Evolutionary conservation across 345 rosid species (phyloP).

Genomic region (Camelina neglecta): DNA sequence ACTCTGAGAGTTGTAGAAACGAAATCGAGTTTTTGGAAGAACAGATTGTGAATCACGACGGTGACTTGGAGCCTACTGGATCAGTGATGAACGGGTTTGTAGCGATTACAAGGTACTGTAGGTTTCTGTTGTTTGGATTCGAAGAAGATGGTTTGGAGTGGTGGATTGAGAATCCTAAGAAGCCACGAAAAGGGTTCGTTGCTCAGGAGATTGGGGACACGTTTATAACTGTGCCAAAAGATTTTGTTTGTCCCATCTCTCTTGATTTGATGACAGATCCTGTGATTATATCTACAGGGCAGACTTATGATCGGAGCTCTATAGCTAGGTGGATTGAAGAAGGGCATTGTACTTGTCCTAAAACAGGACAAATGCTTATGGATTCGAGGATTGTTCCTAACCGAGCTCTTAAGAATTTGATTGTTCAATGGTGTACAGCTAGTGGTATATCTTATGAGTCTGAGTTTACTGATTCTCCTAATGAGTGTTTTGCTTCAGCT

Average conservation of each 20-base stretch:
- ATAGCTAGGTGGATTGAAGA: constrained; percentile 94
- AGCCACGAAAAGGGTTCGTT: constrained; percentile 63
- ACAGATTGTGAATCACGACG: constrained; percentile 82
- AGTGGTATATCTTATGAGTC: constrained; percentile 67
- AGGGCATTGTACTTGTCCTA: constrained; percentile 87
- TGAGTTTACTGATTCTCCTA: constrained; percentile 54
- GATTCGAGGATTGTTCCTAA: constrained; percentile 76
- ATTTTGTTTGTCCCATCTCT: constrained; percentile 86
- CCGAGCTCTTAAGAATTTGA: constrained; percentile 85
- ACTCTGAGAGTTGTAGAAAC: constrained; percentile 62
- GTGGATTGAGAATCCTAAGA: constrained; percentile 56
- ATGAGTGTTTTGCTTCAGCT: constrained; percentile 60
- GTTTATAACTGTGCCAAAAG: constrained; percentile 68
- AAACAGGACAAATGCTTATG: constrained; percentile 77
- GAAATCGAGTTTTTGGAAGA: constrained; percentile 95
- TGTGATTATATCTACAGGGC: constrained; percentile 83
- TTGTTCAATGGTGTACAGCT: constrained; percentile 82
- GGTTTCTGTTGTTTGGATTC: constrained; percentile 78
- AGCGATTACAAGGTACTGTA: constrained; percentile 75
- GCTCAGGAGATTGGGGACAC: constrained; percentile 76
- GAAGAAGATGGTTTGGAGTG: constrained; percentile 62
- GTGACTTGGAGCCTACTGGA: constrained; percentile 82
- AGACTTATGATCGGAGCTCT: constrained; percentile 86
- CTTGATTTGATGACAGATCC: constrained; percentile 95
- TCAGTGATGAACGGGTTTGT: constrained; percentile 84